Evolutionary conservation across 805 yeast species (phyloP), one percentile per base, ranked within the genome.

Genomic region (Sugiyamaella marilandica): DNA sequence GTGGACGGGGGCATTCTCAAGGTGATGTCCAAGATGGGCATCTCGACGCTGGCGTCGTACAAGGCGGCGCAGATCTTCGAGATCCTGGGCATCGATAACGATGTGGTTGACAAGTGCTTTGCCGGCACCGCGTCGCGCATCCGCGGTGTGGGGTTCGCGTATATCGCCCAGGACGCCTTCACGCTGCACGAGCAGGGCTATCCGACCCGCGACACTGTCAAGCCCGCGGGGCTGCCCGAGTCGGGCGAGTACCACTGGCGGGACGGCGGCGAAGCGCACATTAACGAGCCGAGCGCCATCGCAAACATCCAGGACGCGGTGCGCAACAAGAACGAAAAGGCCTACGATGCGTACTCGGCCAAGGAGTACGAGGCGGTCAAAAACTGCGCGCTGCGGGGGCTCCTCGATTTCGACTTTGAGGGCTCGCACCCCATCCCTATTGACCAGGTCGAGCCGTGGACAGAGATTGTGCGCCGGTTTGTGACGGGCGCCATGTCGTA

Each of bases 401-500:
- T 92, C 64, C 79, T 92, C 51, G 98, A 94, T 71, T 85, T 92
- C 66, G 97, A 94, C 71, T 89, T 73, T 65, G 86, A 81, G 43
- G 69, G 67, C 59, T 78, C 89, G 0, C 77, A 75, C 2, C 79
- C 91, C 3, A 94, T 92, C 50, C 97, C 99, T 53, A 74, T 92
- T 57, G 99, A 92, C 66, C 98, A 94, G 74, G 99, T 92, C 61
- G 99, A 92, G 75, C 99, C 99, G 44, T 92, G 99, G 99, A 94
- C 98, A 35, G 99, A 92, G 70, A 92, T 92, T 69, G 99, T 91
- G 33, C 84, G 97, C 64, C 81, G 99, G 64, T 94, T 94, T 69
- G 91, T 91, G 59, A 91, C 99, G n/a, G 99, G 99, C 74, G 99
- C 99, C 50, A 92, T 92, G 99, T 91, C 97, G 1, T 92, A 94